Evolutionary conservation across 768 basidiomycete genomes (phyloP).

Genomic region (Rhodotorula babjevae): DNA sequence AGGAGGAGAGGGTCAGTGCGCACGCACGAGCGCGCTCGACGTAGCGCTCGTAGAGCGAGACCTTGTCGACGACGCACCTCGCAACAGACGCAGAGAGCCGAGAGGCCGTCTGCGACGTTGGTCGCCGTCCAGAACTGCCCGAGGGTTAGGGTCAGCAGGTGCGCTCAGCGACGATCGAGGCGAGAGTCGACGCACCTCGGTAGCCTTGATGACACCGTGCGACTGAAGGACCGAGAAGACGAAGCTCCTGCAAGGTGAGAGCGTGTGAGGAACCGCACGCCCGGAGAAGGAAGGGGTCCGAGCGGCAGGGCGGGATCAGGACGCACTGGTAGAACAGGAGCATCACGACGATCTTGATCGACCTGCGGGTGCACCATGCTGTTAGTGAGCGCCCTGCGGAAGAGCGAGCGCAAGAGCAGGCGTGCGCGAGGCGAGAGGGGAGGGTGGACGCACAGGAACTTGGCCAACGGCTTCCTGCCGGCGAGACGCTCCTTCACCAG

Average conservation of each 20-base stretch:
- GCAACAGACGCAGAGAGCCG: constrained; percentile 73
- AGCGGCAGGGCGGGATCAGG: too few relatives aligned
- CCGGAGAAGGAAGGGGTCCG: too few relatives aligned
- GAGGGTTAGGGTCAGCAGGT: not conserved
- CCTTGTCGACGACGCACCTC: constrained; percentile 55
- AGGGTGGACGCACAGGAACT: constrained; percentile 66
- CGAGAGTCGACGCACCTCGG: constrained; percentile 42
- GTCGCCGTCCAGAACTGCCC: constrained; percentile 68
- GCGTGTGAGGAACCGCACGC: not conserved
- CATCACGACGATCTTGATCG: constrained; percentile 34
- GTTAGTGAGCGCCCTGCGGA: too few relatives aligned
- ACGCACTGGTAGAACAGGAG: constrained; percentile 59
- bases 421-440: fast-evolving
- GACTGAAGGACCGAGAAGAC: constrained; percentile 63
- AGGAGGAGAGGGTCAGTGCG: not conserved
- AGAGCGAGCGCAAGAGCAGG: too few relatives aligned
- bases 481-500: constrained; percentile 73
- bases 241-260: constrained; percentile 49
- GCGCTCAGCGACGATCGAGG: too few relatives aligned
- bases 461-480: constrained; percentile 70
- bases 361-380: not conserved
- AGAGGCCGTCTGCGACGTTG: constrained; percentile 78
- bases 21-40: constrained; percentile 25
- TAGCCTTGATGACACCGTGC: constrained; percentile 66
- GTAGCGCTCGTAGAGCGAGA: constrained; percentile 32